Conservation (phyloP, 441 rosid species). For the Bruguiera hainesii region DNA sequence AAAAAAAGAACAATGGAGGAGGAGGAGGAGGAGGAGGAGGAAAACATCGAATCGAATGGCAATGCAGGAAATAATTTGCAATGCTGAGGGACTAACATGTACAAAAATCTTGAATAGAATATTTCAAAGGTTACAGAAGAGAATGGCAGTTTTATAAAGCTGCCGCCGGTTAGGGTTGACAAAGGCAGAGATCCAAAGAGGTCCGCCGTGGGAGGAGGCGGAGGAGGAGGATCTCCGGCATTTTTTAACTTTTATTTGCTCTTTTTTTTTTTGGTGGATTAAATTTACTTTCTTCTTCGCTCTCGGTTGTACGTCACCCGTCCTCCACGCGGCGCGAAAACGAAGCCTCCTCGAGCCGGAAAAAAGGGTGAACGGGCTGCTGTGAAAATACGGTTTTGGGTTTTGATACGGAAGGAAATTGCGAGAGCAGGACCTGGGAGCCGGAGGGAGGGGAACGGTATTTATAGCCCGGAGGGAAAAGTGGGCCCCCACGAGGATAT, state of each 20-base stretch:
- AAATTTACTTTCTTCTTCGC: neutral
- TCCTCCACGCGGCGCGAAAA: slow-evolving; percentile 51
- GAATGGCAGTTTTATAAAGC: neutral
- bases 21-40: no score
- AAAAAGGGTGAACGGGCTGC: neutral
- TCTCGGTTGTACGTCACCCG: slow-evolving; percentile 30
- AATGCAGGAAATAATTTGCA: slow-evolving; percentile 21
- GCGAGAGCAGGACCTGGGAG: neutral
- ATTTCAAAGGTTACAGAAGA: no score
- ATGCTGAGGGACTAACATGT: slow-evolving; percentile 1
- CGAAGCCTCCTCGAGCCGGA: slow-evolving; percentile 49
- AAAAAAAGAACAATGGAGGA: neutral
- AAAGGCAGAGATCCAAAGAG: slow-evolving; percentile 13
- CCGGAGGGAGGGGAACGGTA: neutral
- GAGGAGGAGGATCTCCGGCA: neutral
- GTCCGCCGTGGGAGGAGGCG: slow-evolving; percentile 16
- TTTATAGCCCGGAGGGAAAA: neutral
- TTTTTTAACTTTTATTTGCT: slow-evolving; percentile 23
- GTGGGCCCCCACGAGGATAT: neutral
- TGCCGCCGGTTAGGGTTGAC: slow-evolving; percentile 25
- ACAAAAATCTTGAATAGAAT: neutral
- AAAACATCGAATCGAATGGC: neutral
- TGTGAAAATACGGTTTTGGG: slow-evolving; percentile 24
- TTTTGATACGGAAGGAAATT: slow-evolving; percentile 4
- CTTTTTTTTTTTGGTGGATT: neutral